Evolutionary conservation across 73 alveolate genomes (phyloP), one percentile per base, ranked within the genome.

Genomic region (Effrenium voratum): DNA sequence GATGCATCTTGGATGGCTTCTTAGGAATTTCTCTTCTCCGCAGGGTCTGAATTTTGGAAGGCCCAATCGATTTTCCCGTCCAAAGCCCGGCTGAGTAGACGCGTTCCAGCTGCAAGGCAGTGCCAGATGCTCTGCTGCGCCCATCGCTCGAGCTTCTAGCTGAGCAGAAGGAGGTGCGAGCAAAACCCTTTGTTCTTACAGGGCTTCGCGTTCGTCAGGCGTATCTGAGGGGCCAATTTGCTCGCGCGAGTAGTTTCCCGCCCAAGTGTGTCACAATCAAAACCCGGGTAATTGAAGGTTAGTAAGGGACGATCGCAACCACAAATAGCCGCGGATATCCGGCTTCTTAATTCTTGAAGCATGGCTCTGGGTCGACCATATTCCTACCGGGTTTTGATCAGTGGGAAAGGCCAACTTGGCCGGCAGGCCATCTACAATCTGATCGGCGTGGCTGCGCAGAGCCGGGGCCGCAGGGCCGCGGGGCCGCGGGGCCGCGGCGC

Each of bases 91-190:
- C 72, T 1, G 8, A 15, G 34, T 5, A 32, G 2, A 19, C 32
- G 36, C 73, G 4, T 12, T 5, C 73, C n/a, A 0, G 85, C 85
- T 22, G 8, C 19, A 32, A 34, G n/a, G 5, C 95, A 10, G 95
- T 87, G 83, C 95, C 95, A 26, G 95, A 87, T 63, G 95, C 95
- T 2, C 95, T 87, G 45, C 52, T 68, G 34, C 83, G 81, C 49
- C 95, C 95, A 30, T 87, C 95, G 32, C 95, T 87, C 4, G 95
- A 87, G 45, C 50, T 87, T n/a, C 95, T 87, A 38, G 63, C 85
- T 45, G 95, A 87, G 45, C 95, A 87, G 95, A 87, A 87, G 49
- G 85, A 87, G 95, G 95, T n/a, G 79, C 30, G 13, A 1, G 26
- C 19, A 12, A 52, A 52, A 19, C 63, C n/a, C n/a, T n/a, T n/a